Conservation (phyloP, 1,139 yeast species). For the Yamadazyma dendronema region DNA sequence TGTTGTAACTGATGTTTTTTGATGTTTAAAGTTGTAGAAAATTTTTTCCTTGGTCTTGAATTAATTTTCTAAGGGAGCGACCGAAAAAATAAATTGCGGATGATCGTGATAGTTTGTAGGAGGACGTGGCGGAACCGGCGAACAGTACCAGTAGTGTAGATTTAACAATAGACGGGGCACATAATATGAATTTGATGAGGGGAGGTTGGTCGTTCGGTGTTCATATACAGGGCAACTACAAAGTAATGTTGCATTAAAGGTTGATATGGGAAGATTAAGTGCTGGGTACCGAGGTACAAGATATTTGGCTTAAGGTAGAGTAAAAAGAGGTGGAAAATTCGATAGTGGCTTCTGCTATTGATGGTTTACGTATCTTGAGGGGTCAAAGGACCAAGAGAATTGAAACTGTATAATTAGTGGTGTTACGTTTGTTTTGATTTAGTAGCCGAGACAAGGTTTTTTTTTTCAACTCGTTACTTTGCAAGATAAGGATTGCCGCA, state of each 20-base stretch:
- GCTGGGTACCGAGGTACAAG: too few species aligned
- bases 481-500: constrained; percentile 1
- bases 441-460: constrained; percentile 2
- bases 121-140: not conserved
- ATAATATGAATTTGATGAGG: not conserved
- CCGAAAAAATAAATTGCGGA: not conserved
- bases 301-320: too few species aligned
- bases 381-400: too few species aligned
- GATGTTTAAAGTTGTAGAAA: constrained; percentile 1
- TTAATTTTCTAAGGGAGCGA: not conserved
- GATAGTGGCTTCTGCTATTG: too few species aligned
- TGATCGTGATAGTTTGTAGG: constrained; percentile 3
- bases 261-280: not conserved
- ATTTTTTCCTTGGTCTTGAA: not conserved
- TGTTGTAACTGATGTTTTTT: not conserved
- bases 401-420: too few species aligned
- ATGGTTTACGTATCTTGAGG: too few species aligned
- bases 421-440: not conserved
- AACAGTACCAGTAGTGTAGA: not conserved
- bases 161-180: not conserved
- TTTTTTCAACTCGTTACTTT: not conserved
- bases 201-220: not conserved
- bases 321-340: too few species aligned
- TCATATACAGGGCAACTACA: not conserved
- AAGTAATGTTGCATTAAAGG: too few species aligned